These are phyloP conservation scores for Phanerochaete carnosa DNA, from an alignment of 768 basidiomycete genomes.

Conservation along the genomic window DNA sequence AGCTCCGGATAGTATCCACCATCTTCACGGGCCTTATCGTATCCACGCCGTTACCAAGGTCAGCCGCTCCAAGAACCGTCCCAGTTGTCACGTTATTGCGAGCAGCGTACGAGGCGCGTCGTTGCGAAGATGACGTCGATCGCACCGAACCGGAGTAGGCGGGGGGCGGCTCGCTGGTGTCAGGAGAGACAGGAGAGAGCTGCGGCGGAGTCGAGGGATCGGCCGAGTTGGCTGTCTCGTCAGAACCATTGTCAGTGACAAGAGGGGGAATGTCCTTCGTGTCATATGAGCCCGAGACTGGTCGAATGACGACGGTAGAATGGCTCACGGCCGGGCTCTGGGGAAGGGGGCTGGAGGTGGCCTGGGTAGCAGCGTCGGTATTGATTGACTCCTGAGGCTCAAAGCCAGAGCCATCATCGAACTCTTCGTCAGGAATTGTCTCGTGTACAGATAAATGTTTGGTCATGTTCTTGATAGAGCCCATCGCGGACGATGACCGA, in stretches of 20 bases:
- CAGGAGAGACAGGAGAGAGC: constrained; percentile 20
- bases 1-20: constrained; percentile 75
- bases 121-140: constrained; percentile 27
- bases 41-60: constrained; percentile 83
- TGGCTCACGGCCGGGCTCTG: constrained; percentile 55
- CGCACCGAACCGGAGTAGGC: constrained; percentile 72
- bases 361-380: constrained; percentile 56
- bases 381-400: constrained; percentile 48
- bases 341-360: constrained; percentile 43
- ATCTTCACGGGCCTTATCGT: constrained; percentile 95
- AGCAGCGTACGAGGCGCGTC: constrained; percentile 75
- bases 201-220: constrained; percentile 34
- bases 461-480: constrained; percentile 70
- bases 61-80: constrained; percentile 74
- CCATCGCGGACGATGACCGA: constrained; percentile 68
- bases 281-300: constrained; percentile 28
- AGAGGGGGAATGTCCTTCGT: constrained; percentile 42
- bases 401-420: constrained; percentile 36
- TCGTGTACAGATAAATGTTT: constrained; percentile 58
- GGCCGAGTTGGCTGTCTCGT: constrained; percentile 44
- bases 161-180: constrained; percentile 60
- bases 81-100: constrained; percentile 65
- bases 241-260: constrained; percentile 32
- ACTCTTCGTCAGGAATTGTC: constrained; percentile 48
- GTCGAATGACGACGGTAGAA: constrained; percentile 71